A percentile compares a stretch with the other conserved stretches of the same genome.
phyloP scores from a whole-genome alignment of 2,329 filamentous ascomycete genomes.

The Talaromyces islandicus region DNA sequence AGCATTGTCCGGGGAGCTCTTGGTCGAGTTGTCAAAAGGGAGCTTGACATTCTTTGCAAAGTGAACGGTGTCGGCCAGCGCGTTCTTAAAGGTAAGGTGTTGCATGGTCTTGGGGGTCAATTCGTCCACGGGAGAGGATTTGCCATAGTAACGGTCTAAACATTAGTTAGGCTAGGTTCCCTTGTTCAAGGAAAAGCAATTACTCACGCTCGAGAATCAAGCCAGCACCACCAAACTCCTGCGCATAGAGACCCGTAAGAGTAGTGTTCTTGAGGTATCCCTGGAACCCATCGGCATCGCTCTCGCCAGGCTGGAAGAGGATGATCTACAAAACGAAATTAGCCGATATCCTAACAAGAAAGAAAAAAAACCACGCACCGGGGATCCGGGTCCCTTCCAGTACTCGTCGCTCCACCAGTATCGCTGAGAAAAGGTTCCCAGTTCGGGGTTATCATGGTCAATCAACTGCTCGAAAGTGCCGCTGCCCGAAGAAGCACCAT shows the following conservation, averaged over 20 bases:
- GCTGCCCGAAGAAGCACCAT: constrained; percentile 10
- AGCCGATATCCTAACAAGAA: background rate
- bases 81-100: constrained; percentile 49
- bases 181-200: background rate
- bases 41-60: constrained; percentile 50
- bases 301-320: constrained; percentile 50
- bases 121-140: constrained; percentile 47
- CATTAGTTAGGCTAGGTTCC: background rate
- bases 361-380: constrained; percentile 29
- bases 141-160: constrained; percentile 53
- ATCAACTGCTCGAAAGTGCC: constrained; percentile 51
- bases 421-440: constrained; percentile 51
- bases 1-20: constrained; percentile 5
- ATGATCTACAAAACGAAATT: constrained; percentile 32
- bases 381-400: constrained; percentile 51
- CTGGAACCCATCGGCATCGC: constrained; percentile 40
- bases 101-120: constrained; percentile 50
- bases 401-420: constrained; percentile 49
- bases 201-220: constrained; percentile 50
- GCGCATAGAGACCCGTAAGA: constrained; percentile 46
- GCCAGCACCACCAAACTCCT: constrained; percentile 49
- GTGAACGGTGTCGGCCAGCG: constrained; percentile 49
- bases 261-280: constrained; percentile 48
- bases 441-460: constrained; percentile 51
- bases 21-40: constrained; percentile 43